These are phyloP conservation scores for Artomyces pyxidatus DNA, from an alignment of 768 basidiomycete genomes.

Conservation along the genomic window DNA sequence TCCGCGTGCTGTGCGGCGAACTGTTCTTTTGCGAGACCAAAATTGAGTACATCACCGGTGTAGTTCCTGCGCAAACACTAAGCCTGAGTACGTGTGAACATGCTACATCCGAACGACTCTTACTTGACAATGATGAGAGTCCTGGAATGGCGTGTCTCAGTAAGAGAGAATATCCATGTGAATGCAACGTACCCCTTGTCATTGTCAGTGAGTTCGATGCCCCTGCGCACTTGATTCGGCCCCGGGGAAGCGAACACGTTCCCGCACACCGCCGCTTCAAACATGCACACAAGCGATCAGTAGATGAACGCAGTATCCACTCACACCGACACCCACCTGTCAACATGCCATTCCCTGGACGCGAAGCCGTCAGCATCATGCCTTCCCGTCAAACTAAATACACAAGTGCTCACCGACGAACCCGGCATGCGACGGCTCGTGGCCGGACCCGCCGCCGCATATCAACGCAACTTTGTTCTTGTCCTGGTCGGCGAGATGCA, in stretches of 20 bases:
- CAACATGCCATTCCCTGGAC: slow-evolving; percentile 65
- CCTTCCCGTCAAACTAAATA: not conserved
- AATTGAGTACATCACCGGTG: slow-evolving; percentile 87
- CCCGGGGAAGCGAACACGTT: slow-evolving; percentile 89
- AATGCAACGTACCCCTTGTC: slow-evolving; percentile 50
- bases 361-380: not conserved
- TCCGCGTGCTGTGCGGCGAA: slow-evolving; percentile 64
- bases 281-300: slow-evolving; percentile 3
- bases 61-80: slow-evolving; percentile 54
- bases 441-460: slow-evolving; percentile 82
- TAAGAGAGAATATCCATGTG: not conserved
- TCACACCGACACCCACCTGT: slow-evolving; percentile 37
- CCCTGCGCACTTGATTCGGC: slow-evolving; percentile 73
- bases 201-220: slow-evolving; percentile 68
- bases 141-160: slow-evolving; percentile 28
- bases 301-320: not conserved
- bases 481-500: slow-evolving; percentile 51
- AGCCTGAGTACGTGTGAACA: too few relatives aligned
- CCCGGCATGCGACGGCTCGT: slow-evolving; percentile 85
- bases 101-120: not conserved
- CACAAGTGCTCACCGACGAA: slow-evolving; percentile 64
- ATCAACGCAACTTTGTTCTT: slow-evolving; percentile 65
- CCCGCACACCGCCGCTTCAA: slow-evolving; percentile 71
- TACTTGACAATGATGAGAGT: slow-evolving; percentile 83
- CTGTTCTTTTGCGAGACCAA: slow-evolving; percentile 84